A percentile compares a stretch with the other conserved stretches of the same genome.
phyloP scores from a whole-genome alignment of 2,329 filamentous ascomycete genomes.

The Huntiella abstrusa region DNA sequence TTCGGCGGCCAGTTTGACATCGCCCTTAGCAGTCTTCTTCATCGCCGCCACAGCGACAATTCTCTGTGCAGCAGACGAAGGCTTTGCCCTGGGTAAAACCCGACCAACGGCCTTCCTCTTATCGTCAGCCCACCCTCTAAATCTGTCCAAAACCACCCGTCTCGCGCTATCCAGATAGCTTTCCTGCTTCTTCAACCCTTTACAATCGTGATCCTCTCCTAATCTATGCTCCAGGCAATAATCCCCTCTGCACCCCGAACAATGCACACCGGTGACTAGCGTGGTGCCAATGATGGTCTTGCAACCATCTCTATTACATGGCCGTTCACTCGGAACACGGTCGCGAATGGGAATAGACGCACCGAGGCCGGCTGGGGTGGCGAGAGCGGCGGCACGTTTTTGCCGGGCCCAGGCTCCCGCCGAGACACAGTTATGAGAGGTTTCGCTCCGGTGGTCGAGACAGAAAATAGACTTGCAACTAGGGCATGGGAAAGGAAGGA shows the following conservation, averaged over 20 bases:
- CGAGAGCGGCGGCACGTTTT: slow-evolving; percentile 31
- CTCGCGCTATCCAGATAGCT: slow-evolving; percentile 18
- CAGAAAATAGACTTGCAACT: slow-evolving; percentile 75
- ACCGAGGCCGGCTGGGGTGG: slow-evolving; percentile 33
- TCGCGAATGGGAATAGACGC: slow-evolving; percentile 32
- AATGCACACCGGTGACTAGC: slow-evolving; percentile 50
- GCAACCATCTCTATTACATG: slow-evolving; percentile 47
- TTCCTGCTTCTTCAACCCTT: slow-evolving; percentile 18
- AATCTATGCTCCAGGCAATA: slow-evolving; percentile 67
- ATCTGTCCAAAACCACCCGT: slow-evolving; percentile 57
- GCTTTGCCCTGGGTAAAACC: slow-evolving; percentile 43
- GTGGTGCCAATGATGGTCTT: slow-evolving; percentile 54
- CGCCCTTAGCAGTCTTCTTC: slow-evolving; percentile 79
- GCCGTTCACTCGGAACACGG: slow-evolving; percentile 35
- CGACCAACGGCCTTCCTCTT: slow-evolving; percentile 46
- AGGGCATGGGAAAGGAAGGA: slow-evolving; percentile 85
- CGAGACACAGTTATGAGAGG: slow-evolving; percentile 49
- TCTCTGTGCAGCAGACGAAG: slow-evolving; percentile 42
- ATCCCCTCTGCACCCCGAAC: slow-evolving; percentile 47
- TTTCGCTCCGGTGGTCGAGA: slow-evolving; percentile 80
- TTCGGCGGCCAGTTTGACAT: slow-evolving; percentile 58
- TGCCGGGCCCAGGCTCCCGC: slow-evolving; percentile 44
- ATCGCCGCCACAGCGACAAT: slow-evolving; percentile 54
- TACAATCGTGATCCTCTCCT: slow-evolving; percentile 68
- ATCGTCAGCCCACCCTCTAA: slow-evolving; percentile 63